A percentile compares a stretch with the other conserved stretches of the same genome.
Evolutionary conservation across 164 flowering plant genomes (phyloP).

Genomic region (Cinnamomum chago): DNA sequence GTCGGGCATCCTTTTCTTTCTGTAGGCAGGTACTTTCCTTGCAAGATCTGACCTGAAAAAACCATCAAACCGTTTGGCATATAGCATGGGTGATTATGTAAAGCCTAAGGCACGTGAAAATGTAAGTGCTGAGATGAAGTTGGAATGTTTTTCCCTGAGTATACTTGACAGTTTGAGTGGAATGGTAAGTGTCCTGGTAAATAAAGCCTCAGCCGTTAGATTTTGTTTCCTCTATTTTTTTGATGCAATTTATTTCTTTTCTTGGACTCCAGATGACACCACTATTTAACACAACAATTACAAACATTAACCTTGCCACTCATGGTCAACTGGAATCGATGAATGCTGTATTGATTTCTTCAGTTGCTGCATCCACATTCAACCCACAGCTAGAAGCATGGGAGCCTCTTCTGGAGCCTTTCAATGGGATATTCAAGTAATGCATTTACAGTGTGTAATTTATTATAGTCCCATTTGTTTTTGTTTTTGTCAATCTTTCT

Average conservation of each 20-base stretch:
- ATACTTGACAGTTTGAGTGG: conserved; percentile 85
- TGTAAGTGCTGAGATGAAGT: conserved; percentile 81
- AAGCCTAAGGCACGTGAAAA: conserved; percentile 86
- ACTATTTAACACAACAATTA: conserved; percentile 73
- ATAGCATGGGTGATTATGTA: conserved; percentile 65
- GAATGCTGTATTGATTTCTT: conserved; percentile 90
- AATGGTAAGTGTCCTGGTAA: conserved; percentile 50
- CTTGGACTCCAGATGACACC: conserved; percentile 77
- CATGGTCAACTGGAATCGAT: conserved; percentile 85
- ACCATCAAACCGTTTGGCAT: conserved; percentile 83
- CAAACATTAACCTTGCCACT: conserved; percentile 89
- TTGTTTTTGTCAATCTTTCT: background rate
- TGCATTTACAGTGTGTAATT: background rate
- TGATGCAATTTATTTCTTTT: background rate
- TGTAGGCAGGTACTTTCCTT: conserved; percentile 92
- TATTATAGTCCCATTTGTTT: background rate
- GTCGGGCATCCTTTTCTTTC: background rate
- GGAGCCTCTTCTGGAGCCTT: conserved; percentile 98
- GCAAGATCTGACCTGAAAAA: conserved; percentile 82
- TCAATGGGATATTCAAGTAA: conserved; percentile 98
- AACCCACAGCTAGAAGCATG: conserved; percentile 88
- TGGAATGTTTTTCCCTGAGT: conserved; percentile 75
- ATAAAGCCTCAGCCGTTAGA: background rate
- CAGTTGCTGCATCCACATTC: conserved; percentile 96
- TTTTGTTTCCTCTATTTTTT: background rate